These are phyloP conservation scores for Sugiyamaella chiloensis DNA, from an alignment of 805 yeast species.

Conservation along the genomic window DNA sequence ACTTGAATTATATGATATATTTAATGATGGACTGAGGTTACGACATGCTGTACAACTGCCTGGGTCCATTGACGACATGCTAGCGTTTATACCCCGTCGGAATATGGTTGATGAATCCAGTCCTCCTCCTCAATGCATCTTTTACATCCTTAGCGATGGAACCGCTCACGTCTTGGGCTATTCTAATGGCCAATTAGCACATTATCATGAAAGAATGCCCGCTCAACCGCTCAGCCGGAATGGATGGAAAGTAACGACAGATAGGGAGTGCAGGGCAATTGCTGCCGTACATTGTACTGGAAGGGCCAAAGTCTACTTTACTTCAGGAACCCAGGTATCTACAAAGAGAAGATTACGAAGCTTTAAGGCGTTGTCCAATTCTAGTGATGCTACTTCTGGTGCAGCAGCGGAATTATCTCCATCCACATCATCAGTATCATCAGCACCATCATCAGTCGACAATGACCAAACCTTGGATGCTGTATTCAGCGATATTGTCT, in stretches of 20 bases:
- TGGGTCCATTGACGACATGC: not conserved
- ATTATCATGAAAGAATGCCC: slow-evolving; percentile 1
- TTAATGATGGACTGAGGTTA: slow-evolving; percentile 6
- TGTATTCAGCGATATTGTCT: too few relatives aligned
- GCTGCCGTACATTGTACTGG: not conserved
- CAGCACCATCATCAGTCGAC: too few relatives aligned
- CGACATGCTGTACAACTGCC: not conserved
- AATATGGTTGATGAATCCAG: not conserved
- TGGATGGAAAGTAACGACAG: not conserved
- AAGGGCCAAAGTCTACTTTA: not conserved
- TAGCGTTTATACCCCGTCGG: not conserved
- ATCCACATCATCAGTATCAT: too few relatives aligned
- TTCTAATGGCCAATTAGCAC: not conserved
- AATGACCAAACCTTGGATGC: too few relatives aligned
- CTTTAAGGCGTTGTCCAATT: too few relatives aligned
- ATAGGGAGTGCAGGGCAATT: not conserved
- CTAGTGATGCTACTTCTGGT: too few relatives aligned
- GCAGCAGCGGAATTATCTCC: too few relatives aligned
- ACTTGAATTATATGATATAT: slow-evolving; percentile 11
- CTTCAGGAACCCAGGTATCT: not conserved
- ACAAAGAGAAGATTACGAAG: not conserved
- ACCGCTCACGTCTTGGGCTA: slow-evolving; percentile 1
- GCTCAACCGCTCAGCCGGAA: not conserved
- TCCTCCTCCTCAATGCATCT: not conserved
- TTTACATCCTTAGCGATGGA: slow-evolving; percentile 4